Conservation (phyloP, 1,139 yeast genomes). For the Taphrina betulina region DNA sequence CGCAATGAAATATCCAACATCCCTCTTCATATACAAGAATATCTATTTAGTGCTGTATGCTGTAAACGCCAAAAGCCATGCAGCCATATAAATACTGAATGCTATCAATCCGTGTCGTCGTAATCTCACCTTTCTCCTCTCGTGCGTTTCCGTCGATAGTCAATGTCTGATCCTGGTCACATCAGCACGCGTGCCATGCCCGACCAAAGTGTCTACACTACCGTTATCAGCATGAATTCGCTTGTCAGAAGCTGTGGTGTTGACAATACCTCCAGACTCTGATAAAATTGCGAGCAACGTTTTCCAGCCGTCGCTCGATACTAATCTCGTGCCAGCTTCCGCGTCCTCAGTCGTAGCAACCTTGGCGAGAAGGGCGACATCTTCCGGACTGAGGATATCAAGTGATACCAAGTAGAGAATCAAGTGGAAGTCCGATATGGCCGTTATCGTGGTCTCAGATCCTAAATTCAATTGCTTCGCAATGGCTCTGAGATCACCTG, state of each 20-base stretch:
- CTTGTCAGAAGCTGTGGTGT: background rate
- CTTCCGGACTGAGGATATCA: slow-evolving; percentile 32
- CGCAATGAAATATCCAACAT: too few species aligned
- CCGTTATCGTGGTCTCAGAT: slow-evolving; percentile 44
- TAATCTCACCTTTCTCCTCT: too few species aligned
- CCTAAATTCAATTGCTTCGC: slow-evolving; percentile 51
- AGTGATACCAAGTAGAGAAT: slow-evolving; percentile 52
- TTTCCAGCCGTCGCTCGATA: slow-evolving; percentile 74
- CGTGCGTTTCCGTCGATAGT: background rate
- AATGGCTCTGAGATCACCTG: slow-evolving; percentile 62
- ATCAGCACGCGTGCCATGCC: background rate
- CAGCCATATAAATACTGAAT: too few species aligned
- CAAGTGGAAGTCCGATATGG: slow-evolving; percentile 70
- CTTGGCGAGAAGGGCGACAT: slow-evolving; percentile 25
- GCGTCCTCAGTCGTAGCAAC: slow-evolving; percentile 47
- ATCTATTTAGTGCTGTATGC: too few species aligned
- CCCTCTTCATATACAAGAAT: too few species aligned
- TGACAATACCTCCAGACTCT: slow-evolving; percentile 18
- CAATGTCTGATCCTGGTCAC: background rate
- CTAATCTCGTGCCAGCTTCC: slow-evolving; percentile 55
- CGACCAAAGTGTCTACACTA: background rate
- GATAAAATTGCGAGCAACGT: slow-evolving; percentile 59
- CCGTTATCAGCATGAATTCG: slow-evolving; percentile 21
- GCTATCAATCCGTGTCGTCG: too few species aligned
- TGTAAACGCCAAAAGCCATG: too few species aligned